A percentile compares a stretch with the other conserved stretches of the same genome.
phyloP scores from a whole-genome alignment of 1,284 basidiomycete genomes.

The Pseudozyma thailandica region DNA sequence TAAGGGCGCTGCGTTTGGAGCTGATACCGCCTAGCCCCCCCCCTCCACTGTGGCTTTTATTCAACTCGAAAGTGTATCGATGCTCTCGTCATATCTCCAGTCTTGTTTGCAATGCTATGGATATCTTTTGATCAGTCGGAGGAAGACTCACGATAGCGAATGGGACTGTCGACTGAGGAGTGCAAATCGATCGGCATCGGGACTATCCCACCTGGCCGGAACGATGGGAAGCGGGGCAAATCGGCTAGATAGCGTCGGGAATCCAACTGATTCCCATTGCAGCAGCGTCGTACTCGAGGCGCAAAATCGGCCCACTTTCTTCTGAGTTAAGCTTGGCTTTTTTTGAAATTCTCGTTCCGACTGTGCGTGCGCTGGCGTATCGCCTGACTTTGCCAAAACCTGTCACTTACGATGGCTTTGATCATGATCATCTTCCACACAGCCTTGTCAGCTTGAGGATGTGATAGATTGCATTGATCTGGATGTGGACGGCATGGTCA shows the following conservation, averaged over 20 bases:
- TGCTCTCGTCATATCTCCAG: not conserved
- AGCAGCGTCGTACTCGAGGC: not conserved
- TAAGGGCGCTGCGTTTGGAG: conserved; percentile 37
- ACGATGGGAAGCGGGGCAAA: no score
- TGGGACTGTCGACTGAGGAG: not conserved
- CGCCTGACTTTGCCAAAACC: no score
- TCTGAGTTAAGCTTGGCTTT: no score
- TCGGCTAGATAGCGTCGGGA: no score
- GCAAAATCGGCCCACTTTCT: conserved; percentile 26
- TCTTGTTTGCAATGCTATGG: not conserved
- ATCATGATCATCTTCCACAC: no score
- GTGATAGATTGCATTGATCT: no score
- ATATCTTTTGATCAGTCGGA: not conserved
- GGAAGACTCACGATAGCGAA: not conserved
- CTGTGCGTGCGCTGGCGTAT: no score
- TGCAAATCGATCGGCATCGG: not conserved
- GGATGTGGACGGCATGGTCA: no score
- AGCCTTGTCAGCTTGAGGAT: no score
- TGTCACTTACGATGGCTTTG: no score
- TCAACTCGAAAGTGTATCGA: not conserved
- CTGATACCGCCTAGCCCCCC: conserved; percentile 5
- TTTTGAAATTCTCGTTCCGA: not conserved
- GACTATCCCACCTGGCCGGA: no score
- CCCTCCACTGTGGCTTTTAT: not conserved
- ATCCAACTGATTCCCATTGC: no score